Evolutionary conservation across 2,329 filamentous ascomycete species (phyloP), one percentile per base, ranked within the genome.

Genomic region (Purpureocillium takamizusanense): DNA sequence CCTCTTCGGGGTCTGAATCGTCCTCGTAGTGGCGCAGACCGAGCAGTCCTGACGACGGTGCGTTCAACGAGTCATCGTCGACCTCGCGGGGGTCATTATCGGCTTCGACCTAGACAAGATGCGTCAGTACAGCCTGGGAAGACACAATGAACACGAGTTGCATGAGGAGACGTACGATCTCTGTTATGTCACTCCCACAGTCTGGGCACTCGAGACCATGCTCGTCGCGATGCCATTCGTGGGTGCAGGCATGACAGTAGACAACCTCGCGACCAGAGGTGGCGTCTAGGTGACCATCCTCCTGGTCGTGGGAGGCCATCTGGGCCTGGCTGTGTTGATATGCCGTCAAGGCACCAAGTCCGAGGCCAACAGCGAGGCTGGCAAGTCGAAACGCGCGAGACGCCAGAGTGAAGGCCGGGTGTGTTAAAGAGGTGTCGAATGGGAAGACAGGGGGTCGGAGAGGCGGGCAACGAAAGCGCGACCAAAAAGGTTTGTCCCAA

Each of bases 161-260:
- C 28, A 13, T 12, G 18, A 27, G 11, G 14, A 11, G 16, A 69
- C 82, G 54, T 68, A 94, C 89, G 51, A 97, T 87, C 64, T 98
- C 89, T 13, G 79, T 86, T 48, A 86, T 81, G 15, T 94, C 86
- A 29, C 79, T 78, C 4, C 71, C 57, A 56, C 92, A 98, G n/a
- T 66, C 60, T 13, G 88, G 87, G 55, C 92, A 98, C 13, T 64
- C 66, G 45, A 94, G 63, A 18, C 64, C 80, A 47, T 74, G 69
- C 46, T 83, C 74, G 42, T 86, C 76, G 42, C 77, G 70, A 53
- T 83, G 86, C 87, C 88, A 97, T 58, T 95, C 83, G 46, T 83
- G 65, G 37, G 73, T 59, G 64, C 92, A 97, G 43, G 72, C 65
- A 61, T 97, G 87, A 61, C 92, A 98, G 60, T 75, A 94, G 39